Base-by-base conservation (phyloP, 257 asterid species). In the Solanum peruvianum region DNA sequence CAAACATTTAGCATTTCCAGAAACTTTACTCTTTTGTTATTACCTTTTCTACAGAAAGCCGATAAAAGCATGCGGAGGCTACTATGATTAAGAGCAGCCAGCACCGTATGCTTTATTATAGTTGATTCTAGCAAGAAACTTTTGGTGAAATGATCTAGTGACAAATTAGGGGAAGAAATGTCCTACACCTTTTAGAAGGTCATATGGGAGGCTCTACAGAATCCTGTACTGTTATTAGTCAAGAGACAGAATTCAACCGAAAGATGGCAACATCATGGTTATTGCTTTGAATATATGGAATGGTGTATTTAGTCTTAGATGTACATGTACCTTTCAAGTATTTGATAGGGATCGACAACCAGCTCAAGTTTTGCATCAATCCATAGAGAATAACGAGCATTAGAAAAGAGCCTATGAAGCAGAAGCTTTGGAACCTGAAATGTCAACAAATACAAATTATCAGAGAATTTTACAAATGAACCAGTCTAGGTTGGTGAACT, bases 311-410 rank as follows among this genome's bases (percentile, higher is more conserved):
- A 76, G 33, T 52, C 85, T 20, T n/a, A 75, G 45, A 87, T 56
- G 86, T 89, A 95, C 99, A 87, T 56, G 85, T 89, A 95, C 99
- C 99, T 95, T 93, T 97, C 99, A 13, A 97, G 97, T 88, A 95
- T 90, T 92, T 93, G 96, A 89, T 94, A 85, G 82, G 99, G 99
- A 91, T 96, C 99, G 52, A 97, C 98, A 85, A 94, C 95, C 72
- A 97, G 96, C 92, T 97, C 96, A 82, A 97, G 98, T 88, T 97
- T 97, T 77, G 98, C 99, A 91, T 97, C 99, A 49, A 97, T 89
- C 99, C 99, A 95, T 89, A 95, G 76, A 31, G 99, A 97, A 91
- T 97, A 97, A 45, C 94, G 94, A 45, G 97, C 93, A 90, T 91
- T 94, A 13, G 97, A 98, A 84, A 94, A 97, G 89, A 97, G 97